These are phyloP conservation scores for Medicago arabica DNA, from an alignment of 306 rosid species.

Conservation along the genomic window DNA sequence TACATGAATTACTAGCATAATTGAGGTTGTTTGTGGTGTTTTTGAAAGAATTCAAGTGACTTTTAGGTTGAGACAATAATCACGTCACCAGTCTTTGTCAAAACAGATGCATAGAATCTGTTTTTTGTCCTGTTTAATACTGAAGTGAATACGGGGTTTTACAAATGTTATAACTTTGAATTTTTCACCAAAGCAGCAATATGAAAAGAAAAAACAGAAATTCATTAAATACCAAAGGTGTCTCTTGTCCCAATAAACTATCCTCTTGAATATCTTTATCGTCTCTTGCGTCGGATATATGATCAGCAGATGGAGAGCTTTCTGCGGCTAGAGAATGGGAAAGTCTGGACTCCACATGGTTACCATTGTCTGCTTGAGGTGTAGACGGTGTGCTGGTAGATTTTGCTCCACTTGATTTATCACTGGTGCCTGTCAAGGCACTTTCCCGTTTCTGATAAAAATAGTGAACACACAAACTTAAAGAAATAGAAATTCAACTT, in stretches of 20 bases:
- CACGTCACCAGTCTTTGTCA: slow-evolving; percentile 1
- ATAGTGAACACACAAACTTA: slow-evolving; percentile 39
- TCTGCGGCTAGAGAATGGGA: slow-evolving; percentile 76
- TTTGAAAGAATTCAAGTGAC: slow-evolving; percentile 34
- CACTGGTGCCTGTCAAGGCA: slow-evolving; percentile 74
- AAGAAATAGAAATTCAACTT: slow-evolving; percentile 41
- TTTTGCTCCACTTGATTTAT: slow-evolving; percentile 90
- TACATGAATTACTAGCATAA: slow-evolving; percentile 12
- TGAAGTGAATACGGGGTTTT: slow-evolving; percentile 27
- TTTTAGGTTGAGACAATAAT: slow-evolving; percentile 23
- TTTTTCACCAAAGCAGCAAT: slow-evolving; percentile 30
- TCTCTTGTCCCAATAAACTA: slow-evolving; percentile 73
- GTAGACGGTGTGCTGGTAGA: slow-evolving; percentile 90
- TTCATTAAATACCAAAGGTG: slow-evolving; percentile 76
- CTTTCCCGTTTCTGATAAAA: slow-evolving; percentile 88
- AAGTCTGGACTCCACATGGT: slow-evolving; percentile 70
- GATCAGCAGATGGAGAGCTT: slow-evolving; percentile 80
- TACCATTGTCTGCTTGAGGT: slow-evolving; percentile 80
- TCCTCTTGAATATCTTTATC: slow-evolving; percentile 66
- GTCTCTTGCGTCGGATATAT: slow-evolving; percentile 70
- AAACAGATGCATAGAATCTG: slow-evolving; percentile 14
- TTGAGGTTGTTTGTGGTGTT: slow-evolving; percentile 27
- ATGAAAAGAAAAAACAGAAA: slow-evolving; percentile 28
- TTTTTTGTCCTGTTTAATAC: slow-evolving; percentile 10
- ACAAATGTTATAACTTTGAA: slow-evolving; percentile 35